phyloP scores from a whole-genome alignment of 169 alveolate genomes.

The Cyclospora cayetanensis region DNA sequence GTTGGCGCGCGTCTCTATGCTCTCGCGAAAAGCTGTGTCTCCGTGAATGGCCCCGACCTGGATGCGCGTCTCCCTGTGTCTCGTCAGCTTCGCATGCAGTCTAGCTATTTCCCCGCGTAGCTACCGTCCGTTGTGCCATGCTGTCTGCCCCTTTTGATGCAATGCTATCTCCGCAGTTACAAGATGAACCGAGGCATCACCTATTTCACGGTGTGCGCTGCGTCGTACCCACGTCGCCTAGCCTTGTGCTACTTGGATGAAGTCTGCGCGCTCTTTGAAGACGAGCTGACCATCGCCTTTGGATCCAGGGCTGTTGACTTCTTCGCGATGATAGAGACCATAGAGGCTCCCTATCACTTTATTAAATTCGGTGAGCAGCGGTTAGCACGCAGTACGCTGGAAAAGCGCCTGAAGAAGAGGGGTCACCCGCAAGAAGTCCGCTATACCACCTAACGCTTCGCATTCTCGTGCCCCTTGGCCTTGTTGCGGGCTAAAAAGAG shows the following conservation, averaged over 20 bases:
- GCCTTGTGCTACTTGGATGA: constrained; percentile 88
- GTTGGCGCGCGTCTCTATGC: no score
- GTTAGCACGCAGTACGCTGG: no score
- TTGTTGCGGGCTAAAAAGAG: not conserved
- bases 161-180: constrained; percentile 72
- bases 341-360: constrained; percentile 87
- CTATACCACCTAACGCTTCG: not conserved
- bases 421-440: not conserved
- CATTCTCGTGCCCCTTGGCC: not conserved
- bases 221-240: constrained; percentile 84
- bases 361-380: constrained; percentile 82
- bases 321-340: constrained; percentile 80
- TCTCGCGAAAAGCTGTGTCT: no score
- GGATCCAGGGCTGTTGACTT: constrained; percentile 83
- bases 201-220: constrained; percentile 82
- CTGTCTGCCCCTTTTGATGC: not conserved
- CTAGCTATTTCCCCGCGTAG: not conserved
- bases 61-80: no score
- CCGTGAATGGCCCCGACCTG: no score
- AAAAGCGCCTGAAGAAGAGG: no score
- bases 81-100: no score
- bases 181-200: constrained; percentile 79
- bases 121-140: not conserved
- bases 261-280: constrained; percentile 78
- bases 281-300: constrained; percentile 83